Evolutionary conservation across 1,284 basidiomycete genomes (phyloP).

Genomic region (Cryptococcus hybrid): DNA sequence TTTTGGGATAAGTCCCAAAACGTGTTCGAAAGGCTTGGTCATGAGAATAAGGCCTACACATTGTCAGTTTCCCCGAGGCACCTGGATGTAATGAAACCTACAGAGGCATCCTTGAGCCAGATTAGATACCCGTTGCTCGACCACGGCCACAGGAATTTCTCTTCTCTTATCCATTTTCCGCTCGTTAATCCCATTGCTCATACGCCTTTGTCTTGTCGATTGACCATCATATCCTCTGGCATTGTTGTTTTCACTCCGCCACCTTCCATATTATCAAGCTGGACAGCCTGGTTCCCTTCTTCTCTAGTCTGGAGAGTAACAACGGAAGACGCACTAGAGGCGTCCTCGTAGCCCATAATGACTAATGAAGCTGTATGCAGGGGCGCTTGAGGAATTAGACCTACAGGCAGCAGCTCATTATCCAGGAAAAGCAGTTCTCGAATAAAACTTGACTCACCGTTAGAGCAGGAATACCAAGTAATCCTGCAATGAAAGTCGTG

Average conservation of each 20-base stretch:
- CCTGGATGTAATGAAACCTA: constrained; percentile 42
- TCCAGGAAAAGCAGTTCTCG: background rate
- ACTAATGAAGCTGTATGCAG: constrained; percentile 86
- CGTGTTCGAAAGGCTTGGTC: constrained; percentile 74
- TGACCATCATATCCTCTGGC: constrained; percentile 8
- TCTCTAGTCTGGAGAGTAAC: constrained; percentile 5
- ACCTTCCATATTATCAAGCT: background rate
- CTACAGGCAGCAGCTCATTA: constrained; percentile 15
- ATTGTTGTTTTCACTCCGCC: background rate
- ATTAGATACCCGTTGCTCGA: constrained; percentile 87
- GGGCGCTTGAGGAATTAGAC: constrained; percentile 90
- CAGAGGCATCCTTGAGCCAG: constrained; percentile 78
- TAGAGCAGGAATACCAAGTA: constrained; percentile 88
- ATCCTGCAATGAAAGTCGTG: constrained; percentile 86
- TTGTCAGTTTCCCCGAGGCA: background rate
- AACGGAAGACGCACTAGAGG: constrained; percentile 7
- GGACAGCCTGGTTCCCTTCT: background rate
- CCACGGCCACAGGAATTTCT: constrained; percentile 72
- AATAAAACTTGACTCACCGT: constrained; percentile 55
- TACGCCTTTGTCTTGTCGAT: background rate
- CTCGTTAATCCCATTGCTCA: constrained; percentile 11
- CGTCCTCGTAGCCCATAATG: constrained; percentile 63
- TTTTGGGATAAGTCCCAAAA: constrained; percentile 72
- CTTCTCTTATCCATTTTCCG: constrained; percentile 42
- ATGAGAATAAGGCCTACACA: constrained; percentile 61